Evolutionary conservation across 2,329 filamentous ascomycete species (phyloP).

Genomic region (Botrytis byssoidea): DNA sequence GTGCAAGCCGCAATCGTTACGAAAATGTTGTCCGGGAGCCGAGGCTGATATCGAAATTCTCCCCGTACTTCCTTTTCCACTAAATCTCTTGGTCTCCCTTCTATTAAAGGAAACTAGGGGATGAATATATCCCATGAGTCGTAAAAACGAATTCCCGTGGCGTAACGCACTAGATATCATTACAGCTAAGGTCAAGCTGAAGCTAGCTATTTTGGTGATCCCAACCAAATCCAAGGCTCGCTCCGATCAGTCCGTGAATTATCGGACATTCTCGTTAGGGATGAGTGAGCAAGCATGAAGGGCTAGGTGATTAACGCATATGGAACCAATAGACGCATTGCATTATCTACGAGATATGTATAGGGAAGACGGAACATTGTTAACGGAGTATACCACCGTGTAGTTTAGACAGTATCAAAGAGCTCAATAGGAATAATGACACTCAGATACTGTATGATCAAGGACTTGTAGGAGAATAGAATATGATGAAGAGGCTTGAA

Average conservation of each 20-base stretch:
- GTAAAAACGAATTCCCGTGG: not conserved
- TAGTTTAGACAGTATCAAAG: not conserved
- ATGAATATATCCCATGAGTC: not conserved
- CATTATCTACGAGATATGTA: not conserved
- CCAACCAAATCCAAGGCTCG: not conserved
- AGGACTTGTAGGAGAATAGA: not conserved
- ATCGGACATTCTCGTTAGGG: not conserved
- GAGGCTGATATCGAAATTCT: not conserved
- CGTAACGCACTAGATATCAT: not conserved
- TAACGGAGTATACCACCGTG: not conserved
- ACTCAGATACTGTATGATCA: not conserved
- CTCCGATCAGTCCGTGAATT: not conserved
- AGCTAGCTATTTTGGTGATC: not conserved
- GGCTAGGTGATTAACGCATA: not conserved
- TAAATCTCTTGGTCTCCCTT: not conserved
- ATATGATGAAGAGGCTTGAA: not conserved
- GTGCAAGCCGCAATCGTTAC: not conserved
- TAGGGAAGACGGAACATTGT: not conserved
- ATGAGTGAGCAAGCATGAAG: not conserved
- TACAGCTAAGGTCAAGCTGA: not conserved
- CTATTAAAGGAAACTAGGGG: not conserved
- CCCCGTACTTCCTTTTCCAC: not conserved
- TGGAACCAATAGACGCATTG: not conserved
- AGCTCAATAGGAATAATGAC: not conserved
- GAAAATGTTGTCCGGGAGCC: slow-evolving; percentile 1